Percentiles rank a stretch among this genome's conserved stretches.
phyloP scores from a whole-genome alignment of 495 filamentous ascomycete genomes.

The Xylaria castorea region DNA sequence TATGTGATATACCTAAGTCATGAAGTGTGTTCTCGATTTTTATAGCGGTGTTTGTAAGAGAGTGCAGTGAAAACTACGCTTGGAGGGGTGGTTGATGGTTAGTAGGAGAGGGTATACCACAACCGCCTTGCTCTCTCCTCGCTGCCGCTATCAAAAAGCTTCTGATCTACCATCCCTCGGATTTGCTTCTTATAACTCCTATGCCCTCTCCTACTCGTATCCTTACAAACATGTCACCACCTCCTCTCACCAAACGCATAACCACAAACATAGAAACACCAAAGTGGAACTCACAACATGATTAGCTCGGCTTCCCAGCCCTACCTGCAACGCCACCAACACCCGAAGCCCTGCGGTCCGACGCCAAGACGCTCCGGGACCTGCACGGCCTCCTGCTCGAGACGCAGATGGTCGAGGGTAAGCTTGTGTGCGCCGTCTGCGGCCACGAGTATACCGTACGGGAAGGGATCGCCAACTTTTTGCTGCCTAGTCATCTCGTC shows the following conservation, averaged over 20 bases:
- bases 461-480: slow-evolving; percentile 95
- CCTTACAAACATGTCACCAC: background rate
- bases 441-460: slow-evolving; percentile 91
- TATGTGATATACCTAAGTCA: slow-evolving; percentile 42
- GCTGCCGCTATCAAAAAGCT: background rate
- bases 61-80: background rate
- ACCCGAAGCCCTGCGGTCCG: slow-evolving; percentile 61
- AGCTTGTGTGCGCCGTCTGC: slow-evolving; percentile 88
- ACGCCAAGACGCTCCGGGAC: slow-evolving; percentile 73
- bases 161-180: background rate
- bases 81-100: background rate
- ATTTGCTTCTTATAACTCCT: too few relatives aligned
- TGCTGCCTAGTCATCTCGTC: slow-evolving; percentile 90
- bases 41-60: background rate
- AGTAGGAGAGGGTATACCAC: background rate
- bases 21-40: background rate
- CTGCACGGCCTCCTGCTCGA: slow-evolving; percentile 86
- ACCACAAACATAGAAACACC: background rate
- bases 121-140: background rate
- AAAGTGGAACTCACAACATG: background rate
- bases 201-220: too few relatives aligned
- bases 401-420: slow-evolving; percentile 86
- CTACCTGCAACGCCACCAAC: slow-evolving; percentile 70
- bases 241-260: background rate
- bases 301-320: slow-evolving; percentile 82